Conservation (phyloP, 805 yeast genomes). For the Teunomyces cretensis region DNA sequence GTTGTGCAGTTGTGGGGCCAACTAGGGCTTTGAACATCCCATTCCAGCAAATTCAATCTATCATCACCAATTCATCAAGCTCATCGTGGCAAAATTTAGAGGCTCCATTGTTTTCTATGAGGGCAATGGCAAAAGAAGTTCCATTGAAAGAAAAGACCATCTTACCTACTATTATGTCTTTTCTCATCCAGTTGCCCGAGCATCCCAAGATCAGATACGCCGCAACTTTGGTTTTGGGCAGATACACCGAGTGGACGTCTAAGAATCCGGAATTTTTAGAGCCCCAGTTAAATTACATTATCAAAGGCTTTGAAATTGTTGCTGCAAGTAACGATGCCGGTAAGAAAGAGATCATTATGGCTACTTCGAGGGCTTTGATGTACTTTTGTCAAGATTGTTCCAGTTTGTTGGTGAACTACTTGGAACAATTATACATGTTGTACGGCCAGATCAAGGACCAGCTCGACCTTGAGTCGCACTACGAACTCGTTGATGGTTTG, state of each 20-base stretch:
- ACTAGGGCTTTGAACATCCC: conserved; percentile 69
- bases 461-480: conserved; percentile 66
- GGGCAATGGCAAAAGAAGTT: conserved; percentile 94
- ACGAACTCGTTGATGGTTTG: conserved; percentile 85
- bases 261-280: conserved; percentile 81
- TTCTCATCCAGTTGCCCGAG: conserved; percentile 71
- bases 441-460: conserved; percentile 54
- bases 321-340: conserved; percentile 6
- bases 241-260: conserved; percentile 95
- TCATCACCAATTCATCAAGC: conserved; percentile 31
- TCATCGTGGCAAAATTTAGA: conserved; percentile 81
- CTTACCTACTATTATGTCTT: conserved; percentile 74
- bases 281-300: conserved; percentile 80
- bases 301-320: conserved; percentile 56
- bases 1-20: conserved; percentile 88
- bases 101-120: conserved; percentile 83
- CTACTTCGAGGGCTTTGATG: conserved; percentile 92
- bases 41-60: conserved; percentile 53
- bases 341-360: conserved; percentile 59
- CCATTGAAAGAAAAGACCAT: conserved; percentile 61
- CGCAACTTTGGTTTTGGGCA: conserved; percentile 88
- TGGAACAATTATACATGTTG: conserved; percentile 74
- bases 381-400: conserved; percentile 93
- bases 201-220: conserved; percentile 88
- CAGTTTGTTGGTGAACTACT: conserved; percentile 55